Base-by-base conservation (phyloP, 441 rosid species). In the Gossypium schwendimanii region DNA sequence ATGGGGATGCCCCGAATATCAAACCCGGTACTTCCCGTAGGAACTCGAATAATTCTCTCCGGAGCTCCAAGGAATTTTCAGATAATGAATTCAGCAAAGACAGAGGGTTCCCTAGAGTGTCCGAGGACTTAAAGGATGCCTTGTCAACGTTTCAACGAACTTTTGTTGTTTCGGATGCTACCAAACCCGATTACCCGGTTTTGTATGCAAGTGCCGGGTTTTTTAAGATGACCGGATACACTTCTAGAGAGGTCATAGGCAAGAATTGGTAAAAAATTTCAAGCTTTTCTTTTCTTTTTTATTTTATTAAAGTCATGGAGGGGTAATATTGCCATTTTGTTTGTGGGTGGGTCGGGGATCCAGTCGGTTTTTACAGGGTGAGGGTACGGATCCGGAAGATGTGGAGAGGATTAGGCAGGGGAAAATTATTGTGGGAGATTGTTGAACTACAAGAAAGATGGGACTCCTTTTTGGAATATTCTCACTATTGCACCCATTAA, bases 171-270 rank as follows among this genome's bases (percentile, higher is more conserved):
- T 85, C 99, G 24, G 99, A 94, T 85, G 98, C 98, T 44, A 92
- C 97, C 45, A 89, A 89, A 85, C 90, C 98, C 3, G 97, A 89
- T 67, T 81, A 64, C 76, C 99, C 99, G 61, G 91, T 91, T 33
- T 15, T 92, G 90, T 94, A 92, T 75, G 99, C 99, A 6, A 92
- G 98, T 83, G 98, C 93, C 50, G 99, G 98, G 14, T 94, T 94
- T 82, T 94, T 94, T 81, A 91, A 83, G 65, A 94, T 94, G 99
- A 94, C 99, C 0, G 99, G 99, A 1, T 94, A 91, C 81, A 87
- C 97, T 44, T 89, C 99, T 1, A 89, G 78, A 76, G 99, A 94
- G 73, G 99, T 92, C 76, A 62, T 94, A 9, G 98, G 99, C 79
- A 83, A 94, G 84, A 94, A 94, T 74, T 86, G 99, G 99, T 84